These are phyloP conservation scores for Oryza rufipogon DNA, from an alignment of 176 grass and related monocot genomes.

Conservation along the genomic window DNA sequence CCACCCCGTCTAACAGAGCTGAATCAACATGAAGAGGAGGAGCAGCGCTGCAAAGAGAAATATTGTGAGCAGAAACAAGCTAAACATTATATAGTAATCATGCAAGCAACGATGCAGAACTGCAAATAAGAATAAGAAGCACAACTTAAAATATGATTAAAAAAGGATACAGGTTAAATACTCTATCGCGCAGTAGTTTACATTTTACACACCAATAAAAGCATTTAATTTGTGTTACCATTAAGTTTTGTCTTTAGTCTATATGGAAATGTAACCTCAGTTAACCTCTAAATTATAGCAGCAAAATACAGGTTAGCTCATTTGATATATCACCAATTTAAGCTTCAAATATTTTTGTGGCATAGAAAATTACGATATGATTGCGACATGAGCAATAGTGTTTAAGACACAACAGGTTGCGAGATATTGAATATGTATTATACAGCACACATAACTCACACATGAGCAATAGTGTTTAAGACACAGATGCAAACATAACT, in stretches of 20 bases:
- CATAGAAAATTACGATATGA: not conserved
- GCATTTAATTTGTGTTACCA: not conserved
- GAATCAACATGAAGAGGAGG: conserved; percentile 56
- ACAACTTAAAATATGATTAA: not conserved
- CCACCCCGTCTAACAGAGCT: conserved; percentile 51
- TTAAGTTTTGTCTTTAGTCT: not conserved
- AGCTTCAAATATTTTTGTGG: not conserved
- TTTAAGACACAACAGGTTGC: not conserved
- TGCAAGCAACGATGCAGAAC: conserved; percentile 22
- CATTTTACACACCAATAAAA: not conserved
- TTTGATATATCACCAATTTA: not conserved
- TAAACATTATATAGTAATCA: conserved; percentile 8
- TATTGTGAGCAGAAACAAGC: not conserved
- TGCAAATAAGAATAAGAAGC: not conserved
- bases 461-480: not conserved
- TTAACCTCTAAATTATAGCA: conserved; percentile 1
- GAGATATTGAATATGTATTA: conserved; percentile 13
- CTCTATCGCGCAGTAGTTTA: not conserved
- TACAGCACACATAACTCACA: not conserved
- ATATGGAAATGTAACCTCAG: not conserved
- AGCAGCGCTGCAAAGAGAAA: conserved; percentile 49
- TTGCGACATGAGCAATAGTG: not conserved
- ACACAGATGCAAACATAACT: conserved; percentile 7
- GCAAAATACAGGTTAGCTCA: not conserved
- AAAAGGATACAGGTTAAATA: not conserved